Evolutionary conservation across 805 yeast genomes (phyloP).

Genomic region (Torulaspora gathmanii): DNA sequence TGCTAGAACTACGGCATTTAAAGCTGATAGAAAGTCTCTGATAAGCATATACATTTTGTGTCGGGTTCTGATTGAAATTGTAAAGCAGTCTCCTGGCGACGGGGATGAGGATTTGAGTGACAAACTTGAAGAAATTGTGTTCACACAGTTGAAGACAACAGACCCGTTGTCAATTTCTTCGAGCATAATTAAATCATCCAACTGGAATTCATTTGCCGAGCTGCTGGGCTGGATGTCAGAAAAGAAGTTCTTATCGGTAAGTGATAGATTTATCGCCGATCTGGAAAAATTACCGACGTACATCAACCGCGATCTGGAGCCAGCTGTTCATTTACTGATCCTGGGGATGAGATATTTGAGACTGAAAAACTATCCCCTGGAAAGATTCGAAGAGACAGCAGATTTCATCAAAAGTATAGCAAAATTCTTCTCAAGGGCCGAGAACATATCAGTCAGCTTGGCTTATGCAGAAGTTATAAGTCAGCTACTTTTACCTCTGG

Average conservation of each 20-base stretch:
- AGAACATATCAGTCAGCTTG: constrained; percentile 57
- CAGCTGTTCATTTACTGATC: constrained; percentile 66
- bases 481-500: constrained; percentile 71
- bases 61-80: constrained; percentile 88
- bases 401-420: constrained; percentile 82
- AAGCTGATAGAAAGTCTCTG: constrained; percentile 80
- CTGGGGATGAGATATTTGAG: constrained; percentile 88
- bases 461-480: constrained; percentile 85
- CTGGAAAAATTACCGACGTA: constrained; percentile 71
- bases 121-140: constrained; percentile 87
- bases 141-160: constrained; percentile 79
- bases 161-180: constrained; percentile 69
- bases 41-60: constrained; percentile 86
- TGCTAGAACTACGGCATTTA: constrained; percentile 64
- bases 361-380: constrained; percentile 79
- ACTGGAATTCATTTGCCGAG: constrained; percentile 90
- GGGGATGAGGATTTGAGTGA: constrained; percentile 75
- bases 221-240: constrained; percentile 87
- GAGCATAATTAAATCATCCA: constrained; percentile 76
- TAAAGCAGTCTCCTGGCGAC: constrained; percentile 73
- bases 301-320: constrained; percentile 47
- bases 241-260: constrained; percentile 75
- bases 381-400: constrained; percentile 87
- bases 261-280: constrained; percentile 90
- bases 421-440: constrained; percentile 68